These are phyloP conservation scores for Candida railenensis DNA, from an alignment of 805 yeast genomes.

Conservation along the genomic window DNA sequence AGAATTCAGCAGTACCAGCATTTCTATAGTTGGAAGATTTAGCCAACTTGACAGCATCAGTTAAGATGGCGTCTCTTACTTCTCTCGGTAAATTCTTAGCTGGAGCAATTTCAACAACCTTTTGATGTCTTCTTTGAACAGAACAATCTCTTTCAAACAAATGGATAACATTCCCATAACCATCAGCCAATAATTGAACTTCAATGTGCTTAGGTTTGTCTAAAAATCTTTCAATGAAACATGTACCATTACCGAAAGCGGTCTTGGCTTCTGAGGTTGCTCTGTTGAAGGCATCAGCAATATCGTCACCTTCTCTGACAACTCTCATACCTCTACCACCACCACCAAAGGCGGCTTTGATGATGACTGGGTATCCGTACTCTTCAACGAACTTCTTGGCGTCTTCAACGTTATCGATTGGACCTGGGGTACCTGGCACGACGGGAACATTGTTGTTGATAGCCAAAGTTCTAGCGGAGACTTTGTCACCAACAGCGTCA, in stretches of 20 bases:
- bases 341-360: conserved; percentile 99
- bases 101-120: conserved; percentile 98
- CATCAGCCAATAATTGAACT: conserved; percentile 92
- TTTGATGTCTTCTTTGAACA: conserved; percentile 99
- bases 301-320: conserved; percentile 92
- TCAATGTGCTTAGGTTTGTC: conserved; percentile 97
- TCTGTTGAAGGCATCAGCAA: conserved; percentile 87
- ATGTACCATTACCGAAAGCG: conserved; percentile 98
- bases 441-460: conserved; percentile 79
- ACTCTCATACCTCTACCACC: conserved; percentile 99
- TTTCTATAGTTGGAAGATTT: conserved; percentile 85
- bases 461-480: conserved; percentile 88
- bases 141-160: conserved; percentile 97
- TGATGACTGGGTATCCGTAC: conserved; percentile 94
- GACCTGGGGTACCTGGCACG: conserved; percentile 98
- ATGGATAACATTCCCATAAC: conserved; percentile 92
- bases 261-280: conserved; percentile 93
- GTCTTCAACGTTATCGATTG: conserved; percentile 76
- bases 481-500: conserved; percentile 96
- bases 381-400: conserved; percentile 76
- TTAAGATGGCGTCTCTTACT: conserved; percentile 88
- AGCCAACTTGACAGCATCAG: conserved; percentile 94
- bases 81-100: conserved; percentile 82
- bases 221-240: conserved; percentile 93
- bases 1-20: conserved; percentile 98